Conservation (phyloP, 2,329 filamentous ascomycete genomes). For the Trichoderma polysporum region DNA sequence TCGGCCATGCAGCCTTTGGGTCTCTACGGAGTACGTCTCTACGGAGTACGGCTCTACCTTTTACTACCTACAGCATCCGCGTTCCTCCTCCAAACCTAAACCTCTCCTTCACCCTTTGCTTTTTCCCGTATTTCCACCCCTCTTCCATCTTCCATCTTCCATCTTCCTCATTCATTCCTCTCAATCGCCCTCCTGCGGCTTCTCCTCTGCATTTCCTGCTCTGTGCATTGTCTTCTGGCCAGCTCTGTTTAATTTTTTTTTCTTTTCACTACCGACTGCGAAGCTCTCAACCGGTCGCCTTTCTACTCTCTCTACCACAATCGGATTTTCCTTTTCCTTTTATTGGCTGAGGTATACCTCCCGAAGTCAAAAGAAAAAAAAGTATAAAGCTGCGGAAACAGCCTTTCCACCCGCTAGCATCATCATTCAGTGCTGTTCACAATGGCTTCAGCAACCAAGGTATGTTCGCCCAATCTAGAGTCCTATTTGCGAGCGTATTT, state of each 20-base stretch:
- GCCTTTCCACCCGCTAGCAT: slow-evolving; percentile 14
- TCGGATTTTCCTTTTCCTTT: background rate
- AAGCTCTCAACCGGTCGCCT: background rate
- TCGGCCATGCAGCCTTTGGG: background rate
- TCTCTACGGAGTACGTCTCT: too few relatives aligned
- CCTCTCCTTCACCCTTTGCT: slow-evolving; percentile 17
- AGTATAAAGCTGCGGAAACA: slow-evolving; percentile 10
- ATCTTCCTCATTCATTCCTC: slow-evolving; percentile 19
- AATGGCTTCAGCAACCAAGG: slow-evolving; percentile 41
- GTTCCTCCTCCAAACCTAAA: slow-evolving; percentile 15
- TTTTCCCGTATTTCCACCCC: slow-evolving; percentile 14
- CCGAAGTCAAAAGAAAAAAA: slow-evolving; percentile 1
- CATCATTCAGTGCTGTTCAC: slow-evolving; percentile 23
- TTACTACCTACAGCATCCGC: slow-evolving; percentile 7
- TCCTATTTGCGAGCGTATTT: background rate
- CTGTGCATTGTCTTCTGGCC: slow-evolving; percentile 19
- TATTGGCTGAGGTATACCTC: slow-evolving; percentile 8
- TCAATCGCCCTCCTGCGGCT: slow-evolving; percentile 11
- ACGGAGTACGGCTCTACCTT: too few relatives aligned
- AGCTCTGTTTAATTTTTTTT: slow-evolving; percentile 7
- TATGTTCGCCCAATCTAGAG: slow-evolving; percentile 21
- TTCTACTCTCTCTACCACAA: slow-evolving; percentile 4
- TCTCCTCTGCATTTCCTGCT: slow-evolving; percentile 9
- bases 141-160: slow-evolving; percentile 11
- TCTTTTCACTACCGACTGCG: background rate